These are phyloP conservation scores for Jasminum sambac DNA, from an alignment of 257 asterid species.

Conservation along the genomic window DNA sequence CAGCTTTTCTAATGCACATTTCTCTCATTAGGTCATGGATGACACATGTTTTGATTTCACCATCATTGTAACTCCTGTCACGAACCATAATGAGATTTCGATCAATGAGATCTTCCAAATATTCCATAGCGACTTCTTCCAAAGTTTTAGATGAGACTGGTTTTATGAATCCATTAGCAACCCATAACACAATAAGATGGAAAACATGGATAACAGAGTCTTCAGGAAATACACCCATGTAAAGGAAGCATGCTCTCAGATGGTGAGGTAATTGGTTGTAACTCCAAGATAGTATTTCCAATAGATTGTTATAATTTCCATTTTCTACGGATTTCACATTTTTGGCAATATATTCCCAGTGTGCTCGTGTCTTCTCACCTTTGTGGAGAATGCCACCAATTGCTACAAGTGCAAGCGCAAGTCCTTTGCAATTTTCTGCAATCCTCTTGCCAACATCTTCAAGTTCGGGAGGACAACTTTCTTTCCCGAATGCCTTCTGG, in stretches of 20 bases:
- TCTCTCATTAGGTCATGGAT: slow-evolving; percentile 13
- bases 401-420: slow-evolving; percentile 34
- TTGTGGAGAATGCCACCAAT: slow-evolving; percentile 33
- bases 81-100: neutral
- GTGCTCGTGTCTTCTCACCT: slow-evolving; percentile 14
- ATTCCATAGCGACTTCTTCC: neutral
- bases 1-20: neutral
- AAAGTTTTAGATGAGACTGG: too few relatives aligned
- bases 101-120: neutral
- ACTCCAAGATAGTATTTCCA: slow-evolving; percentile 29
- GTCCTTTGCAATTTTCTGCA: slow-evolving; percentile 34
- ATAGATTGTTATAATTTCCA: slow-evolving; percentile 6
- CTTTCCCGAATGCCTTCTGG: neutral
- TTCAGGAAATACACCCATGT: slow-evolving; percentile 20
- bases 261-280: slow-evolving; percentile 19
- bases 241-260: slow-evolving; percentile 17
- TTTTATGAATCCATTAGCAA: slow-evolving; percentile 16
- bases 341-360: slow-evolving; percentile 26
- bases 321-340: slow-evolving; percentile 9
- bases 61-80: neutral
- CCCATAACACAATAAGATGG: slow-evolving; percentile 19
- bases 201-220: neutral
- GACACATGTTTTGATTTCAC: slow-evolving; percentile 1
- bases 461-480: slow-evolving; percentile 28
- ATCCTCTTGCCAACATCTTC: slow-evolving; percentile 27